Evolutionary conservation across 352 stramenopile species (phyloP).

Genomic region (Globisporangium okanoganense): DNA sequence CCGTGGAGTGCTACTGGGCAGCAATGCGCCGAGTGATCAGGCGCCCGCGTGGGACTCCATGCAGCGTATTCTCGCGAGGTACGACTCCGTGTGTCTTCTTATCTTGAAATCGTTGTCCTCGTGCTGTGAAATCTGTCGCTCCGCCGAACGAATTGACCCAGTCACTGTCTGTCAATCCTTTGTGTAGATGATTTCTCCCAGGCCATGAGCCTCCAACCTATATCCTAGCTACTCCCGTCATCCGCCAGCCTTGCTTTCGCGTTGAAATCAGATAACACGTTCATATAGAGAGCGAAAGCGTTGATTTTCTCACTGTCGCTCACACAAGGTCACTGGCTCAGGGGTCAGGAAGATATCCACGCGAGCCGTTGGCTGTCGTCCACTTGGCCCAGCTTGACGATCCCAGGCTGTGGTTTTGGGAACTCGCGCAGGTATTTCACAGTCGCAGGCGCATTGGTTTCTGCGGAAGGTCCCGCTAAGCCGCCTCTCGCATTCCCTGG

Average conservation of each 20-base stretch:
- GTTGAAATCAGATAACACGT: no score
- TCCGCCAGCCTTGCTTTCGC: no score
- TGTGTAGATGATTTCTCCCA: not conserved
- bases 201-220: no score
- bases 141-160: no score
- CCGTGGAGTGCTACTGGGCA: not conserved
- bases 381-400: slow-evolving; percentile 27
- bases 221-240: no score
- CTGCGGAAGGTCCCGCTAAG: not conserved
- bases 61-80: slow-evolving; percentile 4
- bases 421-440: slow-evolving; percentile 59
- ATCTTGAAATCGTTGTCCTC: not conserved
- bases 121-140: no score
- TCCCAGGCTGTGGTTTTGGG: slow-evolving; percentile 40
- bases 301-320: no score
- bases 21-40: not conserved
- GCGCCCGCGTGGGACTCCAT: not conserved
- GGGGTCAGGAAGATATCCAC: slow-evolving; percentile 25
- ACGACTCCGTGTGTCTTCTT: not conserved
- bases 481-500: not conserved
- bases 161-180: no score
- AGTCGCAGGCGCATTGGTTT: slow-evolving; percentile 2
- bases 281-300: no score
- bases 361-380: slow-evolving; percentile 40
- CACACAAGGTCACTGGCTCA: no score